Evolutionary conservation across 345 rosid species (phyloP).

Genomic region (Sisymbrium irio): DNA sequence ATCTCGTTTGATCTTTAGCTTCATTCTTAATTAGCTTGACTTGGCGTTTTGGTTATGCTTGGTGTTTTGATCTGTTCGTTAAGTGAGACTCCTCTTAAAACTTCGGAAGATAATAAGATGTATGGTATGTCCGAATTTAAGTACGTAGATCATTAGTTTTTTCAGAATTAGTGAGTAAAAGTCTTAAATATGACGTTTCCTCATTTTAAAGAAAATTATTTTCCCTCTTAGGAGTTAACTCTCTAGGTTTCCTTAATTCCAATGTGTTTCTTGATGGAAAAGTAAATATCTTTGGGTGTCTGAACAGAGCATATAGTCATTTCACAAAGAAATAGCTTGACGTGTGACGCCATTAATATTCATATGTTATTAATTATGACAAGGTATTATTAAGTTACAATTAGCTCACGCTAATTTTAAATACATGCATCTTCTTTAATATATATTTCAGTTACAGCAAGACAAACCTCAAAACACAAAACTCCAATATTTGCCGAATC

Average conservation of each 20-base stretch:
- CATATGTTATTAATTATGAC: conserved; percentile 2
- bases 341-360: conserved; percentile 21
- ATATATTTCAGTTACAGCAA: conserved; percentile 22
- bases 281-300: neutral
- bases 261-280: conserved; percentile 2
- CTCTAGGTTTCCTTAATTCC: neutral
- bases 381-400: conserved; percentile 12
- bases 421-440: conserved; percentile 25
- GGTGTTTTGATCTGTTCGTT: too few relatives aligned
- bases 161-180: too few relatives aligned
- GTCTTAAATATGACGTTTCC: too few relatives aligned
- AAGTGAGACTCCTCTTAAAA: too few relatives aligned
- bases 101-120: too few relatives aligned
- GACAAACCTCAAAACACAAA: neutral
- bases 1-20: neutral
- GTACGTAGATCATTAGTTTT: too few relatives aligned
- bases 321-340: conserved; percentile 15
- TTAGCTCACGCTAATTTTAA: neutral
- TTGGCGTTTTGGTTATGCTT: too few relatives aligned
- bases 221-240: neutral
- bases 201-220: neutral
- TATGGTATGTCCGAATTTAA: too few relatives aligned
- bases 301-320: conserved; percentile 18
- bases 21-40: too few relatives aligned
- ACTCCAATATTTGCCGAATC: neutral